Evolutionary conservation across 2,329 filamentous ascomycete species (phyloP).

Genomic region (Clonostachys rosea): DNA sequence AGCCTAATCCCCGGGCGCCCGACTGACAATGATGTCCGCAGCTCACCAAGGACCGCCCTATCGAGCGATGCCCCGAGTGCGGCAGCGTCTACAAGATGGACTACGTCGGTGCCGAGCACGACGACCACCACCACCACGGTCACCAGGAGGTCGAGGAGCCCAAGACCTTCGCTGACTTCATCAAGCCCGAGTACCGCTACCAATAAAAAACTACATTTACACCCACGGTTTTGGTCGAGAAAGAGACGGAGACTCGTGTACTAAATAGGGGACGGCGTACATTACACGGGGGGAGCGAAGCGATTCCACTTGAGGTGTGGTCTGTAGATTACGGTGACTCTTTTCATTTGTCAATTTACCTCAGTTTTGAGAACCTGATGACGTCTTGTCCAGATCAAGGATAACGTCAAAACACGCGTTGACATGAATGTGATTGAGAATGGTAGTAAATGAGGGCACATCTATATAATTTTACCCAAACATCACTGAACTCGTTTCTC

Average conservation of each 20-base stretch:
- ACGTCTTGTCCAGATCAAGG: no score
- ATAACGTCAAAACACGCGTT: no score
- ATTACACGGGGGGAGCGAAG: conserved; percentile 7
- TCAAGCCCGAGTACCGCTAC: conserved; percentile 94
- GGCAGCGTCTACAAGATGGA: conserved; percentile 97
- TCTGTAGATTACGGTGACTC: conserved; percentile 36
- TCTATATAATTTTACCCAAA: no score
- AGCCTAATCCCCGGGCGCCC: not conserved
- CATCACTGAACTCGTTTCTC: no score
- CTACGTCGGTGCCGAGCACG: conserved; percentile 81
- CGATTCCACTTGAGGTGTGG: conserved; percentile 12
- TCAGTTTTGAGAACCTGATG: conserved; percentile 11
- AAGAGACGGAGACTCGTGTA: not conserved
- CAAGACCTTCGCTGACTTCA: conserved; percentile 94
- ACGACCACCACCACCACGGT: conserved; percentile 53
- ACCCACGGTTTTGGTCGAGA: not conserved
- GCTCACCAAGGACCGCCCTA: conserved; percentile 83
- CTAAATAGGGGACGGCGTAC: conserved; percentile 9
- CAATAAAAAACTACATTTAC: conserved; percentile 21
- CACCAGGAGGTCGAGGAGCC: conserved; percentile 71
- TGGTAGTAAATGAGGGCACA: no score
- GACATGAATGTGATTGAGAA: no score
- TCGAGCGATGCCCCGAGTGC: conserved; percentile 96
- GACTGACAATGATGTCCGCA: conserved; percentile 23
- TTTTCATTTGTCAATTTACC: conserved; percentile 27